Evolutionary conservation across 2,329 filamentous ascomycete species (phyloP).

Genomic region (Pestalotiopsis sp.): DNA sequence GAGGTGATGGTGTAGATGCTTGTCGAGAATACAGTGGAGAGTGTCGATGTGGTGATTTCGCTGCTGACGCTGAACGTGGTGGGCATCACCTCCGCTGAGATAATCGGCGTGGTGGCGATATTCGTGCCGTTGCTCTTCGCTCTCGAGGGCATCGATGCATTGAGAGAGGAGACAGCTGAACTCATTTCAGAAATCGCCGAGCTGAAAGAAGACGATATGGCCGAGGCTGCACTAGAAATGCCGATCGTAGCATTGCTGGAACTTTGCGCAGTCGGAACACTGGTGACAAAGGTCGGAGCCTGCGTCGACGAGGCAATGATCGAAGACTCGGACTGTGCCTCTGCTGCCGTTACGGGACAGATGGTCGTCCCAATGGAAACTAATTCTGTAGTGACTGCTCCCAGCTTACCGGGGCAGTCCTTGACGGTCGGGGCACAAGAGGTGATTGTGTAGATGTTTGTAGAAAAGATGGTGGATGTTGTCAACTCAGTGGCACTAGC

Average conservation of each 20-base stretch:
- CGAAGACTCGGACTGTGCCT: not conserved
- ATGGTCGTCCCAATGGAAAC: constrained; percentile 25
- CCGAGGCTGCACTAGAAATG: constrained; percentile 13
- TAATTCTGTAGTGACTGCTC: constrained; percentile 26
- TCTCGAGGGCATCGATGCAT: constrained; percentile 12
- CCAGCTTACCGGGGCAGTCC: constrained; percentile 23
- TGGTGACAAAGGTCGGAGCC: constrained; percentile 4
- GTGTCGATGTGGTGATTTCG: constrained; percentile 25
- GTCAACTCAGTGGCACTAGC: constrained; percentile 11
- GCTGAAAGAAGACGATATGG: constrained; percentile 9
- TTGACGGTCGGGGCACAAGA: constrained; percentile 26
- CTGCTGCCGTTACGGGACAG: constrained; percentile 20
- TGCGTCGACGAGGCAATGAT: not conserved
- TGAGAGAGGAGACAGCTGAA: constrained; percentile 16
- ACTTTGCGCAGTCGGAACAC: not conserved
- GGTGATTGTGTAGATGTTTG: constrained; percentile 27
- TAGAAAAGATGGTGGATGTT: constrained; percentile 28
- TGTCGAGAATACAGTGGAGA: constrained; percentile 32
- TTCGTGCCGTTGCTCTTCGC: not conserved
- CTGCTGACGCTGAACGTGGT: constrained; percentile 30
- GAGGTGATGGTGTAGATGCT: constrained; percentile 30
- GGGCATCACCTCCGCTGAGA: constrained; percentile 22
- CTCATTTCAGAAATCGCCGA: constrained; percentile 16
- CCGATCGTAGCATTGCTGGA: constrained; percentile 6
- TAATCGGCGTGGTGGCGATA: not conserved